These are phyloP conservation scores for Cryphonectria nitschkei DNA, from an alignment of 2,329 filamentous ascomycete species.

Conservation along the genomic window DNA sequence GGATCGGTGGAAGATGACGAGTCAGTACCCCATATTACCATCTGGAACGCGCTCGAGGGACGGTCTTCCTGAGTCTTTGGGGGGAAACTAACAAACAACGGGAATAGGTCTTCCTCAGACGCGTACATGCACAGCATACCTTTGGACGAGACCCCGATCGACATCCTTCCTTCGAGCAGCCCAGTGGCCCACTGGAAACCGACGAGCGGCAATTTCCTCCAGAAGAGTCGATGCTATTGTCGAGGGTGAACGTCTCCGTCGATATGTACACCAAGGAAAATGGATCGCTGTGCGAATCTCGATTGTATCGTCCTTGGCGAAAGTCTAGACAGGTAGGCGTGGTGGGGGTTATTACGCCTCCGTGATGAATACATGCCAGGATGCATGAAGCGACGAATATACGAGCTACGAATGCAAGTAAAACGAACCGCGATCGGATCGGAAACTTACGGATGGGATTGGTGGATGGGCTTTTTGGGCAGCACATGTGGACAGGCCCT, in stretches of 20 bases:
- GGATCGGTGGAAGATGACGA: background rate
- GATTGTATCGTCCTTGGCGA: conserved; percentile 9
- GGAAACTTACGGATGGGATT: background rate
- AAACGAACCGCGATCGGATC: too few relatives aligned
- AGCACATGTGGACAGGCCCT: background rate
- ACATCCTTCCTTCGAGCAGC: conserved; percentile 12
- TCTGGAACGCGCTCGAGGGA: background rate
- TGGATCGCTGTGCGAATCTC: conserved; percentile 11
- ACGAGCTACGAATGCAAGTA: background rate
- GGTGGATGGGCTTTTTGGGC: background rate
- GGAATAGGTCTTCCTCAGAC: background rate
- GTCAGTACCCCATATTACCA: background rate
- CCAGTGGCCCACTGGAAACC: conserved; percentile 8
- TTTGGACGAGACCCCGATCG: background rate
- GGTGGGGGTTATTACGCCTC: background rate
- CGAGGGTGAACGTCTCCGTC: background rate
- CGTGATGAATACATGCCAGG: background rate
- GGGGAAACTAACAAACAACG: background rate
- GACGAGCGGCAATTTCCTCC: conserved; percentile 13
- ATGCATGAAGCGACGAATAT: background rate
- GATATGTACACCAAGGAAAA: conserved; percentile 7
- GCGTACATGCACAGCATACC: background rate
- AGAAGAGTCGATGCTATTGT: conserved; percentile 10
- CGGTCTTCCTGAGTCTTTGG: background rate
- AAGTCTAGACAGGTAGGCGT: background rate